Evolutionary conservation across 768 basidiomycete genomes (phyloP), one percentile per base, ranked within the genome.

Genomic region (Naganishia vaughanmartiniae): DNA sequence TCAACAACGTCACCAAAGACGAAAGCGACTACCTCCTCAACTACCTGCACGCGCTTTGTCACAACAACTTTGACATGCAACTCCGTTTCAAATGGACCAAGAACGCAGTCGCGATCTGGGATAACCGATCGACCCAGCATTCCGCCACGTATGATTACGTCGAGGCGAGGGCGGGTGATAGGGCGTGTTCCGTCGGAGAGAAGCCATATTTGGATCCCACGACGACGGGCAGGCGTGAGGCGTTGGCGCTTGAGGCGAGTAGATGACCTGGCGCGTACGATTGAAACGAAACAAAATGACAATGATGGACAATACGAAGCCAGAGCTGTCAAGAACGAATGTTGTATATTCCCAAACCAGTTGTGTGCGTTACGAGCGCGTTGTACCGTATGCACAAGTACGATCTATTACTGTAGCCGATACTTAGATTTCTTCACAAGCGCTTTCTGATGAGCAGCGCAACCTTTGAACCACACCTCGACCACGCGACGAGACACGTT

Each of bases 101-200:
- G 58, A 84, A 86, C 71, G 85, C 87, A 58, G 76, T 87, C 30
- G 87, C 87, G 0, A 85, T 88, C 70, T 87, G 86, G 87, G 86
- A 87, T 68, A 88, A 87, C 74, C 79, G 86, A 46, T 77, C 81
- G 31, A 84, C 84, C 0, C 83, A 74, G 54, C 81, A 82, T 56
- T 36, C 56, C 26, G 82, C 81, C 7, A 80, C 81, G 0, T 81
- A 80, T 71, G 83, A 84, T 70, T 84, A 83, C 72, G 60, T 55
- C 12, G 77, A 75, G 14, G 70, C 73, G 26, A 81, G 84, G 33
- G 77, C 80, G 2, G 87, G 87, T 6, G 84, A 86, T 74, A 82
- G 87, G 12, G 85, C 86, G 7, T 85, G 86, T 30, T 84, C 84
- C 66, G 78, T 86, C n/a, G 87, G 86, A 26, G 87, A 87, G 76